Conservation (phyloP, 495 filamentous ascomycete species). For the Podospora tetraspora region DNA sequence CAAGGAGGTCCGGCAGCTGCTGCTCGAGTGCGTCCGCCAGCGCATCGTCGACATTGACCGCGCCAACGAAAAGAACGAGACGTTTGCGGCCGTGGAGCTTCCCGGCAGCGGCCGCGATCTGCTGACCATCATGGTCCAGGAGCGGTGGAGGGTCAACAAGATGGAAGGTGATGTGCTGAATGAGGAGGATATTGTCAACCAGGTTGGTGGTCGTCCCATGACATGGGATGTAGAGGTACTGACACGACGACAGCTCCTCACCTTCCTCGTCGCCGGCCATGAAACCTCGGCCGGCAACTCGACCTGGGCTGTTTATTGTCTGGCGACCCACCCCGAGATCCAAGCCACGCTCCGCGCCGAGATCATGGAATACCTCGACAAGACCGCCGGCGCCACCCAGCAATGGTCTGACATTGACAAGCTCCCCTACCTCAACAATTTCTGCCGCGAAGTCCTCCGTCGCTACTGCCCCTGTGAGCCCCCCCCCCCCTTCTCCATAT, state of each 20-base stretch:
- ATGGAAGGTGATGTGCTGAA: conserved; percentile 28
- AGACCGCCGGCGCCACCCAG: conserved; percentile 1
- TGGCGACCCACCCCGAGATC: conserved; percentile 20
- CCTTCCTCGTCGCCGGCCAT: conserved; percentile 26
- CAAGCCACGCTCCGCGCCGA: conserved; percentile 24
- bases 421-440: conserved; percentile 25
- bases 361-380: conserved; percentile 9
- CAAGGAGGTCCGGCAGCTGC: conserved; percentile 9
- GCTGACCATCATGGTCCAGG: conserved; percentile 26
- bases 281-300: conserved; percentile 26
- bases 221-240: conserved; percentile 45
- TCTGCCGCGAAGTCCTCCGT: conserved; percentile 31
- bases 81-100: neutral
- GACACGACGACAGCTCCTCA: conserved; percentile 19
- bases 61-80: conserved; percentile 7
- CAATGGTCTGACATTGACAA: conserved; percentile 20
- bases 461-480: conserved; percentile 14
- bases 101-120: conserved; percentile 16
- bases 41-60: conserved; percentile 23
- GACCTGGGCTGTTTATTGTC: conserved; percentile 22
- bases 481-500: neutral
- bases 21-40: conserved; percentile 13
- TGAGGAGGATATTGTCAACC: conserved; percentile 18
- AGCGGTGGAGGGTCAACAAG: conserved; percentile 8
- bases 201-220: conserved; percentile 31